These are phyloP conservation scores for Plasmodium inui DNA, from an alignment of 169 alveolate species.

Conservation along the genomic window DNA sequence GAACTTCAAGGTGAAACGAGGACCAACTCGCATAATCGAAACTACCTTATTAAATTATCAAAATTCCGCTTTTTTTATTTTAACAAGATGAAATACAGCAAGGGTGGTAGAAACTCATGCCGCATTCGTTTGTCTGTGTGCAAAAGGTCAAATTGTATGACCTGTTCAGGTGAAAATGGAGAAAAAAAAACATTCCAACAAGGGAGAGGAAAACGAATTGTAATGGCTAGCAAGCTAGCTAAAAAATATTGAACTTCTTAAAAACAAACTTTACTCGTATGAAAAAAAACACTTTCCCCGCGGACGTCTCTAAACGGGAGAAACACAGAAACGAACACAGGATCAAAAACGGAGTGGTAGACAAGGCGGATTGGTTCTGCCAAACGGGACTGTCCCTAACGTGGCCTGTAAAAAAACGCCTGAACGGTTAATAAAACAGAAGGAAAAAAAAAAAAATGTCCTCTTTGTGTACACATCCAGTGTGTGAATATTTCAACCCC, in stretches of 20 bases:
- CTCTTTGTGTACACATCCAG: not conserved
- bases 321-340: not conserved
- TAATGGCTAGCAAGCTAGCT: not conserved
- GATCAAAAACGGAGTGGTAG: not conserved
- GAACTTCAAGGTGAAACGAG: not conserved
- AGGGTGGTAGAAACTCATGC: not conserved
- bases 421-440: slow-evolving; percentile 4
- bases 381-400: not conserved
- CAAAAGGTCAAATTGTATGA: not conserved
- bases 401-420: not conserved
- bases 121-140: not conserved
- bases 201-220: not conserved
- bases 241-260: not conserved
- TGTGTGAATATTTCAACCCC: not conserved
- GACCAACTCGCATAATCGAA: not conserved
- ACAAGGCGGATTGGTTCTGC: not conserved
- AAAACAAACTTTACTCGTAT: not conserved
- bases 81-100: not conserved
- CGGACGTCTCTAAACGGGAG: not conserved
- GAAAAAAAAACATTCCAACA: not conserved
- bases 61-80: not conserved
- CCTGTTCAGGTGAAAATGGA: not conserved
- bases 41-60: not conserved
- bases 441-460: not conserved
- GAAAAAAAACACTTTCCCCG: not conserved